Conservation (phyloP, 2,329 filamentous ascomycete species). For the Aspergillus ustus region DNA sequence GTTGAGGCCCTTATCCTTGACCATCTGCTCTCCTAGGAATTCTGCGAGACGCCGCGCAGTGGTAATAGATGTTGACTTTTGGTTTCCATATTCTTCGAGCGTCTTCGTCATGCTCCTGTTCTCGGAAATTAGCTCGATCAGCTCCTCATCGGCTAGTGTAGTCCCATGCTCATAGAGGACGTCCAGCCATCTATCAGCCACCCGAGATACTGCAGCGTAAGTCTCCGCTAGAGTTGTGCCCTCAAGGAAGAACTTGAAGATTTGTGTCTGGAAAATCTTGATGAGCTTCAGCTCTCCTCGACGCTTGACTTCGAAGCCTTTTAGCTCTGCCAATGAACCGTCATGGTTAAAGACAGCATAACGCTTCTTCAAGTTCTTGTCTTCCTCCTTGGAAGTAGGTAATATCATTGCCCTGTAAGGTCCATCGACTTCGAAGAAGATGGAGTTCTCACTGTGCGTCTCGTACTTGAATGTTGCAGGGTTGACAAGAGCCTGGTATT, state of each 20-base stretch:
- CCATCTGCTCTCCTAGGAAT: constrained; percentile 97
- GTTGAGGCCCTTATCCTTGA: constrained; percentile 98
- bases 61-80: constrained; percentile 99
- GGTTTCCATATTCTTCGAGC: constrained; percentile 89
- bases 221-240: constrained; percentile 85
- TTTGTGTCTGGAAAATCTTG: constrained; percentile 99
- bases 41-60: constrained; percentile 93
- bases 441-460: constrained; percentile 97
- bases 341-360: constrained; percentile 99
- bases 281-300: constrained; percentile 98
- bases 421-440: constrained; percentile 98
- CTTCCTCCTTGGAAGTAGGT: constrained; percentile 96
- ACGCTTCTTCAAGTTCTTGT: constrained; percentile 99
- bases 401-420: constrained; percentile 97
- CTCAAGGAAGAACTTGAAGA: constrained; percentile 99
- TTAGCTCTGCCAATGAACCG: constrained; percentile 90
- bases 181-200: constrained; percentile 96
- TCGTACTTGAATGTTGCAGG: constrained; percentile 83
- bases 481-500: constrained; percentile 90
- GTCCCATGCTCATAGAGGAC: constrained; percentile 86
- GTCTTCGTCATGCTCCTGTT: constrained; percentile 99
- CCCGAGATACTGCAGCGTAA: constrained; percentile 88
- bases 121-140: constrained; percentile 99
- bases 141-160: constrained; percentile 91
- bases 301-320: constrained; percentile 97